Base-by-base conservation (phyloP, 371 early-diverging fungal genomes). In the Haplosporangium sp. region DNA sequence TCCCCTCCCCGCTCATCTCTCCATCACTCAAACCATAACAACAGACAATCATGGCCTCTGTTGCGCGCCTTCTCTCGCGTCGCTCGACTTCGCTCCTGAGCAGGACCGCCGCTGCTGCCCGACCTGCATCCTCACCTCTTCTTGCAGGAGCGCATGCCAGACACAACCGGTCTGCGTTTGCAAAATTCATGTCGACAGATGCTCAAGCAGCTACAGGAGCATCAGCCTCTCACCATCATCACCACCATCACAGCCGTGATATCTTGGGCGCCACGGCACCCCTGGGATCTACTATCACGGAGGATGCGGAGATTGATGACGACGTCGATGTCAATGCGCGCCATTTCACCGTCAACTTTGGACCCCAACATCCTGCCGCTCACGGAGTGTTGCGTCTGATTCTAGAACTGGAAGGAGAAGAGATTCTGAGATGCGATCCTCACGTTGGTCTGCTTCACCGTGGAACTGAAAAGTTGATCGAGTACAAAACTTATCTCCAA, bases 351-450 rank as follows among this genome's bases (percentile, higher is more conserved):
- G 89, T 99, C 87, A 99, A 99, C 89, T 98, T 99, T 85, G 99
- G 99, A 59, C 99, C 99, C 51, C 98, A 99, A 87, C 99, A 99
- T 89, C 99, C 99, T 37, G 99, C 99, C 47, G 99, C 99, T 62
- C 99, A 99, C 94, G 99, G 99, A 80, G 99, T 99, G 82, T 87
- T 99, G 83, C 95, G 99, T 75, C 82, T 99, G 80, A 96, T 99
- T 83, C 82, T 98, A 80, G 98, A 98, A 82, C 84, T 99, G 62
- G 89, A 91, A 64, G 99, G 98, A 65, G 98, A 98, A 84, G 91
- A 92, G 71, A 93, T 99, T 62, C 82, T 93, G 29, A 91, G 97
- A 59, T 95, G 96, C 21, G 99, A 98, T 86, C 98, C 99, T 47
- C 99, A 98, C 82, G 90, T 98, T 79, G 99, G 99, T 74, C 88